Percentiles rank a stretch among this genome's conserved stretches.
phyloP scores from a whole-genome alignment of 306 rosid genomes.

The Dalbergia cultrata region DNA sequence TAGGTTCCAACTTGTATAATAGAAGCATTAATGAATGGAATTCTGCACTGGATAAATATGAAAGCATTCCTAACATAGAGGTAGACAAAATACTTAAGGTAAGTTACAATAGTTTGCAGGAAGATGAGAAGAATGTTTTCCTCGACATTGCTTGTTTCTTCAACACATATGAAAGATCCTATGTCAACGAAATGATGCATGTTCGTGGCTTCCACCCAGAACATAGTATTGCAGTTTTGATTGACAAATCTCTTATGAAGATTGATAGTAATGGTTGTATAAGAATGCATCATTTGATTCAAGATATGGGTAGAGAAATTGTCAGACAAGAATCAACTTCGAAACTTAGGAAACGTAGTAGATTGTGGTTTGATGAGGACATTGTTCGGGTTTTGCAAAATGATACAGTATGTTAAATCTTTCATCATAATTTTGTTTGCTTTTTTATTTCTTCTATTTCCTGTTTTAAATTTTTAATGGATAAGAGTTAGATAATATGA shows the following conservation, averaged over 20 bases:
- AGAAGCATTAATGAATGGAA: slow-evolving; percentile 20
- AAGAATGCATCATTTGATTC: slow-evolving; percentile 36
- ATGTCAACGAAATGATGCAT: not conserved
- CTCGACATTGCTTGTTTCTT: too few species aligned
- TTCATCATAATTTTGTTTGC: not conserved
- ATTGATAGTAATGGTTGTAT: not conserved
- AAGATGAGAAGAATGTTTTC: slow-evolving; percentile 9
- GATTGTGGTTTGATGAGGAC: slow-evolving; percentile 29
- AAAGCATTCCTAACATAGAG: not conserved
- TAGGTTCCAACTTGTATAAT: slow-evolving; percentile 24
- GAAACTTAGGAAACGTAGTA: slow-evolving; percentile 4
- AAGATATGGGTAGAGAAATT: slow-evolving; percentile 36
- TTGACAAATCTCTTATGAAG: slow-evolving; percentile 17
- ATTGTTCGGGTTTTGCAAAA: not conserved
- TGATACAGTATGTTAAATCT: not conserved
- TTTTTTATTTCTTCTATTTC: not conserved
- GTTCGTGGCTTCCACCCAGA: not conserved
- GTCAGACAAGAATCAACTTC: slow-evolving; percentile 7
- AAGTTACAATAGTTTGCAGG: slow-evolving; percentile 26
- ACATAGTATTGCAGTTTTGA: not conserved
- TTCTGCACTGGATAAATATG: slow-evolving; percentile 6
- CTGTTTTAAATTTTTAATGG: not conserved
- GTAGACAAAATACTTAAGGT: slow-evolving; percentile 20
- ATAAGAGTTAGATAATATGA: too few species aligned
- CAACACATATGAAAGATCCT: not conserved